Evolutionary conservation across 179 eudicot genomes (phyloP), one percentile per base, ranked within the genome.

Genomic region (Drosera spatulata): DNA sequence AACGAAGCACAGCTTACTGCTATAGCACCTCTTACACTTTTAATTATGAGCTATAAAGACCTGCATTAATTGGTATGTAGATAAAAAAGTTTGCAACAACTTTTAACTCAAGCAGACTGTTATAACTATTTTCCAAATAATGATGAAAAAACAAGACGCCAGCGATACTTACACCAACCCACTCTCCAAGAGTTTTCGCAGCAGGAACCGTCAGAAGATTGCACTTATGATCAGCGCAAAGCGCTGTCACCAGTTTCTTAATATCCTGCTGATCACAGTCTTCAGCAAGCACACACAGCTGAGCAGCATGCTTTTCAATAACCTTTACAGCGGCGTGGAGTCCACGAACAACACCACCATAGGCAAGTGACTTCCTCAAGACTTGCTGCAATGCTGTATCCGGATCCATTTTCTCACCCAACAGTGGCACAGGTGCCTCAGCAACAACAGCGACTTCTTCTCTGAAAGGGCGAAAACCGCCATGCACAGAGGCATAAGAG

Each of bases 131-230:
- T 22, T 22, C 33, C 33, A 22, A 22, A 22, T 22, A 22, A 22
- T 22, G 33, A 22, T 22, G 33, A 22, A 22, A 22, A 22, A 22
- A 22, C 33, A 22, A 22, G 33, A 22, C 33, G 33, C 33, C 33
- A 22, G 33, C 0, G 33, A 9, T 38, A 55, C 58, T 55, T 33
- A 55, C 58, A 55, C 58, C 58, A 55, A 42, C 9, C 58, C 58
- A 55, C 58, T 55, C 58, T 9, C 58, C 58, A 55, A 55, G 58
- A 55, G 58, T 33, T 39, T 55, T 55, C 37, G 58, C 58, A 55
- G 58, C 58, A 55, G 58, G 41, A 55, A 55, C 41, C 4, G 58
- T 55, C 58, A 55, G 2, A 40, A 55, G 10, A 37, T 33, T 55
- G 5, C 37, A 10, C 10, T 55, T 55, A 39, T 33, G 58, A 55